These are phyloP conservation scores for Stenocarpella maydis DNA, from an alignment of 2,329 filamentous ascomycete species.

Conservation along the genomic window DNA sequence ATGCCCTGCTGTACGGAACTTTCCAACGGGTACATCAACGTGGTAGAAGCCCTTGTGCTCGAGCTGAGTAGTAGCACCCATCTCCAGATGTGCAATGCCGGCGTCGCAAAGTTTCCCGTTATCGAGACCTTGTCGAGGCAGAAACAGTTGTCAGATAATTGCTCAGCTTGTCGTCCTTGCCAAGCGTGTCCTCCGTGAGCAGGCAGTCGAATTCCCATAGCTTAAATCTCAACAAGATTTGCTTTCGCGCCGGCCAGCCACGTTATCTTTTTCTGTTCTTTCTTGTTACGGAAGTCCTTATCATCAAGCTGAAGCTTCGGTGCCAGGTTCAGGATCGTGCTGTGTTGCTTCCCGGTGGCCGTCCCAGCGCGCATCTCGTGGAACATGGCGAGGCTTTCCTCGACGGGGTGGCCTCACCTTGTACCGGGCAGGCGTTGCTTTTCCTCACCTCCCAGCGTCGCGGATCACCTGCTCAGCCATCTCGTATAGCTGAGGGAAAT, in stretches of 20 bases:
- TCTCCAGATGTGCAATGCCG: constrained; percentile 80
- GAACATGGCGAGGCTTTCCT: constrained; percentile 86
- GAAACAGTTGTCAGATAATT: constrained; percentile 82
- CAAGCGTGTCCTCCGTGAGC: constrained; percentile 92
- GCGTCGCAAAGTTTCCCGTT: constrained; percentile 82
- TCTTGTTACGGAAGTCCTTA: constrained; percentile 94
- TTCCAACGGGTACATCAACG: constrained; percentile 71
- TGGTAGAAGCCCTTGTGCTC: constrained; percentile 93
- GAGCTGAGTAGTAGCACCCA: constrained; percentile 92
- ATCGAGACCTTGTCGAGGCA: constrained; percentile 74
- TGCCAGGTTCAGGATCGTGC: constrained; percentile 75
- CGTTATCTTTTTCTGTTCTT: constrained; percentile 94
- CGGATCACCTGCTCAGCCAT: constrained; percentile 85
- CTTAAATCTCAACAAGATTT: constrained; percentile 80
- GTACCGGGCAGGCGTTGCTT: constrained; percentile 86
- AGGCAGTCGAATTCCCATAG: constrained; percentile 95
- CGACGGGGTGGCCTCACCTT: constrained; percentile 76
- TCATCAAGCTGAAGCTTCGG: constrained; percentile 88
- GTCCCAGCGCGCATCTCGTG: constrained; percentile 92
- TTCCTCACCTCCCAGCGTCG: constrained; percentile 82
- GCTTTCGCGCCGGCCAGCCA: constrained; percentile 81
- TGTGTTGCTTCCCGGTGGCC: constrained; percentile 82
- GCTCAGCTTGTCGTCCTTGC: constrained; percentile 85
- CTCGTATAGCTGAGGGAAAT: constrained; percentile 92
- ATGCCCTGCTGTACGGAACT: constrained; percentile 57